These are phyloP conservation scores for Wickerhamiella sergipiensis DNA, from an alignment of 805 yeast genomes.

Conservation along the genomic window DNA sequence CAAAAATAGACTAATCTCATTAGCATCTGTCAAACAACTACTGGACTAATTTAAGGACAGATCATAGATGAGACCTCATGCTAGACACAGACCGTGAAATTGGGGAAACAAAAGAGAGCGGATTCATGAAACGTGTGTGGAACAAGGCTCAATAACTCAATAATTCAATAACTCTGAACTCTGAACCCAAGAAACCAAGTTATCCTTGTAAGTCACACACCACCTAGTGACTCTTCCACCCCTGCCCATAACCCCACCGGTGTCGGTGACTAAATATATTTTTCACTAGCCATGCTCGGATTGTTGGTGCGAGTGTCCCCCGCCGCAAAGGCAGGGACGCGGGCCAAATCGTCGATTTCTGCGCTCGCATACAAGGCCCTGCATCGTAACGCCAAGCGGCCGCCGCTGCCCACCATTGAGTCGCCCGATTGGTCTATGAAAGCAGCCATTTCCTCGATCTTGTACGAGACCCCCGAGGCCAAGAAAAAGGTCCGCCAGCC, in stretches of 20 bases:
- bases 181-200: too few relatives aligned
- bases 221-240: too few relatives aligned
- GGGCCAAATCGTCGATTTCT: conserved; percentile 49
- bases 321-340: background rate
- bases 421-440: conserved; percentile 94
- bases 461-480: conserved; percentile 74
- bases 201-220: too few relatives aligned
- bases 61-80: too few relatives aligned
- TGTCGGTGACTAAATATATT: background rate
- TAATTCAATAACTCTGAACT: too few relatives aligned
- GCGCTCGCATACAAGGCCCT: conserved; percentile 89
- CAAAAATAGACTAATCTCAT: too few relatives aligned
- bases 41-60: too few relatives aligned
- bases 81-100: too few relatives aligned
- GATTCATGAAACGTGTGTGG: too few relatives aligned
- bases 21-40: too few relatives aligned
- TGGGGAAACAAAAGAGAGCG: too few relatives aligned
- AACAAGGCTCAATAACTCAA: too few relatives aligned
- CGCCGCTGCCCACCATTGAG: conserved; percentile 84
- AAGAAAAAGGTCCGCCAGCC: conserved; percentile 50
- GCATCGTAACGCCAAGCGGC: conserved; percentile 75
- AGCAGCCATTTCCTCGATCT: conserved; percentile 88
- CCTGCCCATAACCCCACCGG: background rate
- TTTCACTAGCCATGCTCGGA: background rate
- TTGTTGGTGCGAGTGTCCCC: background rate